Conservation (phyloP, 1,284 basidiomycete species). For the Ganoderma sinense region DNA sequence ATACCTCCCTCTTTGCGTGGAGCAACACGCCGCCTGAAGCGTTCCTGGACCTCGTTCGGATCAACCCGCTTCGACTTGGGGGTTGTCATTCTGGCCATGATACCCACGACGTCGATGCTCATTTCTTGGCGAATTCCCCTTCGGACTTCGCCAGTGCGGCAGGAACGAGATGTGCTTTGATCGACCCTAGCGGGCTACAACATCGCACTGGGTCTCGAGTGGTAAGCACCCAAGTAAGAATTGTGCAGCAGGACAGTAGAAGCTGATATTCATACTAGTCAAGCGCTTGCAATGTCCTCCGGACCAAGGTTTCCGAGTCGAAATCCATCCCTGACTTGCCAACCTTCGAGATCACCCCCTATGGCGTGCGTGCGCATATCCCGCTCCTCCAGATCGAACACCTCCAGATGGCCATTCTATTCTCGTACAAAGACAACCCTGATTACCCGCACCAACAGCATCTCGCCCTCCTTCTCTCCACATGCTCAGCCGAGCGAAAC, state of each 20-base stretch:
- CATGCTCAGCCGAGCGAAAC: neutral
- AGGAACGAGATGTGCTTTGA: neutral
- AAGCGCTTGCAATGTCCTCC: neutral
- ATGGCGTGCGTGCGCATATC: neutral
- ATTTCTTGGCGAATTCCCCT: neutral
- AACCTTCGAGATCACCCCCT: neutral
- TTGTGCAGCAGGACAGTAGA: neutral
- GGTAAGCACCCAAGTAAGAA: neutral
- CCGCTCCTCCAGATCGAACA: neutral
- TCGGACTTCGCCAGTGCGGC: neutral
- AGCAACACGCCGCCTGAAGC: neutral
- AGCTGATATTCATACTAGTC: neutral
- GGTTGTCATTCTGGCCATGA: neutral
- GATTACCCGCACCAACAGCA: neutral
- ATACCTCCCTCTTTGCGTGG: neutral
- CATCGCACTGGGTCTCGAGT: neutral
- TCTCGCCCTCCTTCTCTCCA: neutral
- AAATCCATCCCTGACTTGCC: neutral
- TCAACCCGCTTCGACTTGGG: neutral
- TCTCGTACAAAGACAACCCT: neutral
- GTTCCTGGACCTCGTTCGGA: neutral
- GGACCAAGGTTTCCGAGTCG: neutral
- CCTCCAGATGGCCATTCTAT: neutral
- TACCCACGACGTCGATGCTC: neutral
- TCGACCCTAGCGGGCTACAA: neutral